Evolutionary conservation across 1,284 basidiomycete species (phyloP).

Genomic region (Ganoderma multipileum): DNA sequence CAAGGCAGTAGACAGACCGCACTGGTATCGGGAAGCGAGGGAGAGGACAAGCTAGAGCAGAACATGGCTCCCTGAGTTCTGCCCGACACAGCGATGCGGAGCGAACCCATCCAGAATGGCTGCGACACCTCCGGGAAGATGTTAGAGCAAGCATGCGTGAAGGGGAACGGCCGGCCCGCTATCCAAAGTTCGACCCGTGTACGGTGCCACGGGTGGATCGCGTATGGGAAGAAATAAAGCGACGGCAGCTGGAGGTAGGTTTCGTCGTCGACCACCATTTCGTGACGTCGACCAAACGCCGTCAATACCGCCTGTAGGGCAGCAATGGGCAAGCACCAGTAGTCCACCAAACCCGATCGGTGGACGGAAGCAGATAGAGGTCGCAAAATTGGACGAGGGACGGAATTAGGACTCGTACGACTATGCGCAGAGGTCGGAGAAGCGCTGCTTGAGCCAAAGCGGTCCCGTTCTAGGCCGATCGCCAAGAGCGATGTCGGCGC

Average conservation of each 20-base stretch:
- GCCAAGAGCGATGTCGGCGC: background rate
- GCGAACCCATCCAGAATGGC: background rate
- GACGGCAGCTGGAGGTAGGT: background rate
- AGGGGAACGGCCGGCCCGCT: background rate
- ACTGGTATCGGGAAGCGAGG: background rate
- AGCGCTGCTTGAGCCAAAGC: background rate
- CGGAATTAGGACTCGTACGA: background rate
- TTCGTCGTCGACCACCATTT: background rate
- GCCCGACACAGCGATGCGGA: background rate
- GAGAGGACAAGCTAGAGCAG: background rate
- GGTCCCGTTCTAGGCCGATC: background rate
- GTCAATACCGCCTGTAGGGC: no score
- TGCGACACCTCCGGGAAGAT: no score
- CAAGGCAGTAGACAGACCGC: background rate
- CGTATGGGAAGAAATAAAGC: background rate
- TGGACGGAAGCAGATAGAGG: background rate
- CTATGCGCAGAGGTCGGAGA: background rate
- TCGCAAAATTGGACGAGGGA: no score
- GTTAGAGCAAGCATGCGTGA: no score
- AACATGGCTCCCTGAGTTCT: background rate
- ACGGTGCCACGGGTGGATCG: background rate
- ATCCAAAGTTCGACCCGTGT: background rate
- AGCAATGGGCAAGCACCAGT: background rate
- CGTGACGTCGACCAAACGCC: background rate
- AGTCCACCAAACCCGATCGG: background rate